These are phyloP conservation scores for Pythium insidiosum DNA, from an alignment of 352 stramenopile genomes.

Conservation along the genomic window DNA sequence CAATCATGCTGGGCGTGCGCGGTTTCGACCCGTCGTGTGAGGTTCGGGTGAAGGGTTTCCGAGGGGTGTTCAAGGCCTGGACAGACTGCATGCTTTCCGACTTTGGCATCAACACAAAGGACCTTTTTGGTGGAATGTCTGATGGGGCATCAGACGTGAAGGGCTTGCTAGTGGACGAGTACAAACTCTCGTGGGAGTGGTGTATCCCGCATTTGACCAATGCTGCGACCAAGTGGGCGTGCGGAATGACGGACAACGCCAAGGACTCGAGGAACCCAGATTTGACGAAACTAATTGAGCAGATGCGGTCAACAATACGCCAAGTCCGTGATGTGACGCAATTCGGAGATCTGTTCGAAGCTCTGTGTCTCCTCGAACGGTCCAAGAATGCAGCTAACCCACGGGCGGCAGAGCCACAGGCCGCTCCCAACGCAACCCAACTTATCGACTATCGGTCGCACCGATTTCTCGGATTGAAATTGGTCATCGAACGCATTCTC, in stretches of 20 bases:
- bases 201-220: slow-evolving; percentile 5
- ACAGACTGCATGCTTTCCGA: too few species aligned
- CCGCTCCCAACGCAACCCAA: background rate
- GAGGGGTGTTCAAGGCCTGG: too few species aligned
- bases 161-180: background rate
- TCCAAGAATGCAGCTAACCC: too few species aligned
- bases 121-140: background rate
- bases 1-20: slow-evolving; percentile 1
- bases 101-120: background rate
- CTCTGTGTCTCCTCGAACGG: too few species aligned
- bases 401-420: slow-evolving; percentile 4
- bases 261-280: background rate
- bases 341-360: background rate
- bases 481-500: background rate
- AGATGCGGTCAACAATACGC: background rate
- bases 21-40: slow-evolving; percentile 9
- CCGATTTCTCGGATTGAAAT: slow-evolving; percentile 1
- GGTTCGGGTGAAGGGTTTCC: too few species aligned
- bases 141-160: slow-evolving; percentile 1
- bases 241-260: background rate
- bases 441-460: slow-evolving; percentile 6
- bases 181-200: background rate
- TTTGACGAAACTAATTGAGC: background rate
- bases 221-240: too few species aligned
- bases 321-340: slow-evolving; percentile 2